Evolutionary conservation across 202 grass and related monocot genomes (phyloP).

Genomic region (Panicum virgatum): DNA sequence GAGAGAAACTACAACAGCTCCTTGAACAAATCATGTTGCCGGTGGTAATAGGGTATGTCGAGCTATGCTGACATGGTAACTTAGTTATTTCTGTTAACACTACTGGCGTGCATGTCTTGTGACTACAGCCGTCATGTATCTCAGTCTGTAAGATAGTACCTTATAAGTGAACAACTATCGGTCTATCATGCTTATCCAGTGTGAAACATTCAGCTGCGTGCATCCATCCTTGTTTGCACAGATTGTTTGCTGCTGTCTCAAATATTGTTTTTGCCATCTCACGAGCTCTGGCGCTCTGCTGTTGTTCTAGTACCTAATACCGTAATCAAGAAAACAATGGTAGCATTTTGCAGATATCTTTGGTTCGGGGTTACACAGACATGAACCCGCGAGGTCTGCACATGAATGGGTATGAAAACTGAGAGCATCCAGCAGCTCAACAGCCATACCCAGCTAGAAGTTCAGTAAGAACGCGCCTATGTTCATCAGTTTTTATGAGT

Average conservation of each 20-base stretch:
- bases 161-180: neutral
- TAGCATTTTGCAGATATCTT: no score
- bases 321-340: no score
- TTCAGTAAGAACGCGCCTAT: no score
- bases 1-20: conserved; percentile 72
- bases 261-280: neutral
- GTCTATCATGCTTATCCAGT: neutral
- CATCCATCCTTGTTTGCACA: neutral
- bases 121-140: conserved; percentile 12
- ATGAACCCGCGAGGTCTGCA: no score
- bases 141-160: conserved; percentile 27
- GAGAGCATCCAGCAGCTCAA: no score
- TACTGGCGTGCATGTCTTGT: neutral
- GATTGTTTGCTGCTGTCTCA: neutral
- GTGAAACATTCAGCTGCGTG: neutral
- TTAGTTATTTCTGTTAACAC: conserved; percentile 2
- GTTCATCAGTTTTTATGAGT: no score
- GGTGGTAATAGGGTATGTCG: neutral
- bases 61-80: conserved; percentile 12
- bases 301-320: neutral
- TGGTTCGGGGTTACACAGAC: no score
- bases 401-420: no score
- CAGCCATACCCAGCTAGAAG: no score
- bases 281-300: neutral
- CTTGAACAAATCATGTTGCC: conserved; percentile 10